phyloP scores from a whole-genome alignment of 768 basidiomycete genomes.

The Candolleomyces eurysporus region DNA sequence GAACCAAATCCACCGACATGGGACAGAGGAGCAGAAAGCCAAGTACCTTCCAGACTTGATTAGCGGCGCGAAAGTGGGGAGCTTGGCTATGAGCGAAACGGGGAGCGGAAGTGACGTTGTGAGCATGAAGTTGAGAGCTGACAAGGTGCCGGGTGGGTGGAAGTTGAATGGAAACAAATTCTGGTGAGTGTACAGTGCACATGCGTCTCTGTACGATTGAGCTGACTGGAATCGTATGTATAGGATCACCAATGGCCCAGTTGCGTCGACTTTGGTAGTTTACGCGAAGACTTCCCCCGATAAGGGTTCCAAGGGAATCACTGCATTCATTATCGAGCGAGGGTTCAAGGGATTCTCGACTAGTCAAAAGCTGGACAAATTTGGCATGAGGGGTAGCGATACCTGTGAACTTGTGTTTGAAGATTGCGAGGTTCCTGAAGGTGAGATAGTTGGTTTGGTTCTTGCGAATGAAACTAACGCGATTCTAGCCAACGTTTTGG shows the following conservation, averaged over 20 bases:
- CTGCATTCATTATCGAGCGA: conserved; percentile 87
- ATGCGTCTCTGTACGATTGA: not conserved
- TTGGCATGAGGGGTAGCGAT: conserved; percentile 95
- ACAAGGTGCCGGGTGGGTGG: conserved; percentile 76
- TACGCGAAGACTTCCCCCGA: conserved; percentile 87
- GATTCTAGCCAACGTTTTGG: conserved; percentile 76
- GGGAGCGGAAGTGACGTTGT: conserved; percentile 95
- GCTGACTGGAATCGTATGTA: not conserved
- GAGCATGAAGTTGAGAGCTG: conserved; percentile 84
- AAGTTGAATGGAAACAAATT: conserved; percentile 88
- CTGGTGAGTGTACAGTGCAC: conserved; percentile 54
- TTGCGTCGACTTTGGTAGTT: conserved; percentile 87
- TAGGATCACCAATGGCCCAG: conserved; percentile 95
- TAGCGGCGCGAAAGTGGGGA: conserved; percentile 79
- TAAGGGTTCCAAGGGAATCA: conserved; percentile 84
- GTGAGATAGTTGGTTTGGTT: conserved; percentile 34
- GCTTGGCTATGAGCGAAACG: conserved; percentile 92
- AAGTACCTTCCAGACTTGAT: conserved; percentile 84
- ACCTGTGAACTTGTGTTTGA: conserved; percentile 94
- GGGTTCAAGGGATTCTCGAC: conserved; percentile 84
- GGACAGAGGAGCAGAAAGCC: conserved; percentile 76
- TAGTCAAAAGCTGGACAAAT: conserved; percentile 89
- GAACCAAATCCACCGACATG: conserved; percentile 83
- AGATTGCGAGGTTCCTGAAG: conserved; percentile 84
- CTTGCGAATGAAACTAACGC: conserved; percentile 4